A percentile compares a stretch with the other conserved stretches of the same genome.
phyloP scores from a whole-genome alignment of 257 asterid genomes.

The Solanum etuberosum region DNA sequence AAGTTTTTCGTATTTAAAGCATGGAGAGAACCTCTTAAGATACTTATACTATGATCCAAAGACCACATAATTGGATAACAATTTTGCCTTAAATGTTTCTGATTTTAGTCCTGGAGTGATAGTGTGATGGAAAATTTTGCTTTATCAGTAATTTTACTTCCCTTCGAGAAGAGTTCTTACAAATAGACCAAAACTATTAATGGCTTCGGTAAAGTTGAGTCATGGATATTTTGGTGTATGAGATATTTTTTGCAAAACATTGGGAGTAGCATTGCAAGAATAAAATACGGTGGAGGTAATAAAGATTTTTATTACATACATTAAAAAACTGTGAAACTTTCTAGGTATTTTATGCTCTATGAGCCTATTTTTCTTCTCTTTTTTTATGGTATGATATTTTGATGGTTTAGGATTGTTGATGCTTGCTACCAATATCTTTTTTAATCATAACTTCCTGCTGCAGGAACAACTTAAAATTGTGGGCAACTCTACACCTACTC shows the following conservation, averaged over 20 bases:
- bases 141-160: not conserved
- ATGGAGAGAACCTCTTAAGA: not conserved
- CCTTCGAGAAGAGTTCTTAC: not conserved
- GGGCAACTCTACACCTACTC: constrained; percentile 1
- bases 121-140: not conserved
- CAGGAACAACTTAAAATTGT: constrained; percentile 3
- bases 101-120: not conserved
- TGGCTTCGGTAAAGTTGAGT: not conserved
- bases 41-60: not conserved
- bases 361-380: not conserved
- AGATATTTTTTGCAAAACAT: not conserved
- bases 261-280: not conserved
- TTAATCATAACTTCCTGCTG: not conserved
- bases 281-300: not conserved
- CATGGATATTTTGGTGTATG: not conserved
- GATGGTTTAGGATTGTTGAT: not conserved
- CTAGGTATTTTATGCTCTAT: not conserved
- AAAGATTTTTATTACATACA: not conserved
- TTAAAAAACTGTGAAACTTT: not conserved
- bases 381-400: not conserved
- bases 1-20: not conserved
- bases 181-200: not conserved
- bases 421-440: not conserved
- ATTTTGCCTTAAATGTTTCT: not conserved
- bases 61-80: not conserved